phyloP scores from a whole-genome alignment of 306 rosid genomes.

The Vigna radiata region DNA sequence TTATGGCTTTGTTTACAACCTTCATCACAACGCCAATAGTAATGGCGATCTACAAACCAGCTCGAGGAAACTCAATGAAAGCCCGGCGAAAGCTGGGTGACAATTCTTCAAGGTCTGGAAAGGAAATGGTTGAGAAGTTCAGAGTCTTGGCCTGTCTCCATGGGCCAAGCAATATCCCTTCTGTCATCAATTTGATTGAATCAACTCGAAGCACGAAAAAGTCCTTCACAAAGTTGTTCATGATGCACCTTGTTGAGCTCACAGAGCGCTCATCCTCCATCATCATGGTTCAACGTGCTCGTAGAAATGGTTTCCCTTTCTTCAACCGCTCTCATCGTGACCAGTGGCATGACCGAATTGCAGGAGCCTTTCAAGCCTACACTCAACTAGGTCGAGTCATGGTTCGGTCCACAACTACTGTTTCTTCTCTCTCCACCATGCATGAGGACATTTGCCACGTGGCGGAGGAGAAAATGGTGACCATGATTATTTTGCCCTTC shows the following conservation, averaged over 20 bases:
- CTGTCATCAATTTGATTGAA: conserved; percentile 63
- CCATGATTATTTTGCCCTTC: conserved; percentile 78
- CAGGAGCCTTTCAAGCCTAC: conserved; percentile 66
- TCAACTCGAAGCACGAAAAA: conserved; percentile 60
- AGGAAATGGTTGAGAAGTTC: conserved; percentile 44
- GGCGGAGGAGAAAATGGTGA: conserved; percentile 72
- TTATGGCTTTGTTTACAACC: conserved; percentile 91
- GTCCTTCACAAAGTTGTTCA: conserved; percentile 61
- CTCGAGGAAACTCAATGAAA: conserved; percentile 45
- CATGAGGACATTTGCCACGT: conserved; percentile 79
- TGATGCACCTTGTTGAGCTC: conserved; percentile 85
- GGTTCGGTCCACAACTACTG: conserved; percentile 69
- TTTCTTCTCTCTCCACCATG: conserved; percentile 77
- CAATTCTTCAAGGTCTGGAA: conserved; percentile 23
- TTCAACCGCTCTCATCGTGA: conserved; percentile 53
- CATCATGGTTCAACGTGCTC: conserved; percentile 65
- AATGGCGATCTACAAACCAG: conserved; percentile 77
- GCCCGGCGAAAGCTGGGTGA: conserved; percentile 61
- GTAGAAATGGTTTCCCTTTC: conserved; percentile 76
- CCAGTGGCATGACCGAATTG: conserved; percentile 56
- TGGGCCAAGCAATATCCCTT: conserved; percentile 63
- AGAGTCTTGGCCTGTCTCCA: conserved; percentile 79
- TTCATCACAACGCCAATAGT: conserved; percentile 85
- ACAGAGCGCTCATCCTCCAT: conserved; percentile 84
- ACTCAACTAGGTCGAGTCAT: conserved; percentile 67